Percentiles rank a stretch among this genome's conserved stretches.
phyloP scores from a whole-genome alignment of 257 asterid genomes.

The Solanum ahanhuiri region DNA sequence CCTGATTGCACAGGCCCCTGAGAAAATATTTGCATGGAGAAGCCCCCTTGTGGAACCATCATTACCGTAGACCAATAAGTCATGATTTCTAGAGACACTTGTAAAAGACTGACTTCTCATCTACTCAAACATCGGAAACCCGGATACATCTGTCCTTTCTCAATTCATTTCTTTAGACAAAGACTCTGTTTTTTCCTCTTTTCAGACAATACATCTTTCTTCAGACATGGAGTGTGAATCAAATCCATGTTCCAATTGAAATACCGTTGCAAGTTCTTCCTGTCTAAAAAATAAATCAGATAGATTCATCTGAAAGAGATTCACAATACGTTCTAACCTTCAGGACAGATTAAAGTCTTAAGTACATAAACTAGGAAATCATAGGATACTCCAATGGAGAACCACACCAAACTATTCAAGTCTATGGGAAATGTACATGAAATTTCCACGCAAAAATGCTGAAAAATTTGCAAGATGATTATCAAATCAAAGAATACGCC shows the following conservation, averaged over 20 bases:
- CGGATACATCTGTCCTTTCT: not conserved
- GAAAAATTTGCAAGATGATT: not conserved
- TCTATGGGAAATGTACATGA: not conserved
- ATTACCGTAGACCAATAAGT: slow-evolving; percentile 1
- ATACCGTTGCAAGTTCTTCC: not conserved
- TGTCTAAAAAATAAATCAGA: not conserved
- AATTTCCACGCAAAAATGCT: not conserved
- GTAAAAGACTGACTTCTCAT: slow-evolving; percentile 47
- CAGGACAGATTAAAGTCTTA: not conserved
- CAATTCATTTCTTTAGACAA: not conserved
- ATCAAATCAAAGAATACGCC: not conserved
- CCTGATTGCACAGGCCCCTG: slow-evolving; percentile 67
- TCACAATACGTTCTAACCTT: not conserved
- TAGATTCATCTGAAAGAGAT: not conserved
- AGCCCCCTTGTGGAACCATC: slow-evolving; percentile 17
- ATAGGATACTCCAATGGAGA: not conserved
- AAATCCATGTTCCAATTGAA: not conserved
- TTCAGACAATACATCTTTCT: not conserved
- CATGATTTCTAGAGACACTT: slow-evolving; percentile 26
- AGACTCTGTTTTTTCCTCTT: not conserved
- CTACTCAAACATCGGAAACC: slow-evolving; percentile 31
- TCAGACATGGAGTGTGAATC: not conserved
- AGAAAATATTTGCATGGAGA: slow-evolving; percentile 54
- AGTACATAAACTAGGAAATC: not conserved
- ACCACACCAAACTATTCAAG: not conserved